These are phyloP conservation scores for Dictyostelium capitatum DNA, from an alignment of 78 protist genomes.

Conservation along the genomic window DNA sequence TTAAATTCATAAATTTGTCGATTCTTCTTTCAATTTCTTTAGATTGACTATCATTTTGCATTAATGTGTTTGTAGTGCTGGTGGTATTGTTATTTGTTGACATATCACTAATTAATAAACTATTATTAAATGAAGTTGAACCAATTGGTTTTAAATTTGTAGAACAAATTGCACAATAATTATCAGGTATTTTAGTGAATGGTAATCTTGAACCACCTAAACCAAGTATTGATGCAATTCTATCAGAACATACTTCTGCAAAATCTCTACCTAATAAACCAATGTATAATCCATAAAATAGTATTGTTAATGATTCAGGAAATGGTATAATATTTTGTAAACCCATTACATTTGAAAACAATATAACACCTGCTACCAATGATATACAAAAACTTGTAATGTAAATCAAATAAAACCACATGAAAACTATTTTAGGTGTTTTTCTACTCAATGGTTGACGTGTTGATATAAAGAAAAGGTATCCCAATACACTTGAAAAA, in stretches of 20 bases:
- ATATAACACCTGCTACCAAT: not conserved
- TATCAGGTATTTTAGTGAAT: constrained; percentile 26
- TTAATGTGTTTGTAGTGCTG: not conserved
- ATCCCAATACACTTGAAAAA: not conserved
- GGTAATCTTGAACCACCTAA: constrained; percentile 72
- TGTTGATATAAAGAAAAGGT: constrained; percentile 33
- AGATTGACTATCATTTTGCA: not conserved
- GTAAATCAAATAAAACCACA: constrained; percentile 55
- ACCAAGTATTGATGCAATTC: constrained; percentile 53
- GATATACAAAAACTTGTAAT: not conserved
- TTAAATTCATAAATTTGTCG: constrained; percentile 45
- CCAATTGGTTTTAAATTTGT: constrained; percentile 19
- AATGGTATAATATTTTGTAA: not conserved
- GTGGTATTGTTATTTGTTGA: not conserved
- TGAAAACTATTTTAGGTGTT: constrained; percentile 57
- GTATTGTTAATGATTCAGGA: not conserved
- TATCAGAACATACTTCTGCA: constrained; percentile 63
- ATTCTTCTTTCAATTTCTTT: not conserved
- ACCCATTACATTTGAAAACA: not conserved
- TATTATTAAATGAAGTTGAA: not conserved
- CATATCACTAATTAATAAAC: constrained; percentile 3
- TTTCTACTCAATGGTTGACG: constrained; percentile 36
- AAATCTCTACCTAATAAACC: constrained; percentile 69
- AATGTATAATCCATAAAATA: constrained; percentile 33
- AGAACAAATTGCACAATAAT: constrained; percentile 72